phyloP scores from a whole-genome alignment of 306 rosid species.

The Gynostemma pentaphyllum region DNA sequence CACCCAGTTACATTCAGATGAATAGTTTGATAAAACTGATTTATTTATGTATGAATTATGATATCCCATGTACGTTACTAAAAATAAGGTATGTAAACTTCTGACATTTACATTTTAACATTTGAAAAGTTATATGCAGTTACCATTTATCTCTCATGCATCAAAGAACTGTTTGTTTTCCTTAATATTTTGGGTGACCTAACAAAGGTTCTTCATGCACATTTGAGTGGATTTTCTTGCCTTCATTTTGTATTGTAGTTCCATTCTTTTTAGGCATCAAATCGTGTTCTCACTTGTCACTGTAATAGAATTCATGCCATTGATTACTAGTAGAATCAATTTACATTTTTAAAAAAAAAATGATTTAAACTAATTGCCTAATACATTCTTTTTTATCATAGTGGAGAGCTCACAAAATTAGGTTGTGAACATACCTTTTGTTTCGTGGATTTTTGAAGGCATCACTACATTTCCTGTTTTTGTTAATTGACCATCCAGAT shows the following conservation, averaged over 20 bases:
- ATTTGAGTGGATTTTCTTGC: background rate
- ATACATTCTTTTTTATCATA: background rate
- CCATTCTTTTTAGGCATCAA: background rate
- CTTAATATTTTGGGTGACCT: background rate
- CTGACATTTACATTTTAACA: background rate
- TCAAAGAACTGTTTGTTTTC: background rate
- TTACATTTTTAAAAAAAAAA: background rate
- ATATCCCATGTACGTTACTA: background rate
- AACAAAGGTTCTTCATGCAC: background rate
- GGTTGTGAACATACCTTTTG: background rate
- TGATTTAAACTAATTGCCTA: background rate
- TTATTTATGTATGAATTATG: background rate
- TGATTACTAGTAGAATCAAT: background rate
- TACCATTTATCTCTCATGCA: background rate
- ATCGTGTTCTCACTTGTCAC: background rate
- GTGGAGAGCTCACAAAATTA: background rate
- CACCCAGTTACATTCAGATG: background rate
- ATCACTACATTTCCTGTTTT: background rate
- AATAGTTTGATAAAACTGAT: background rate
- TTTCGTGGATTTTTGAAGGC: background rate
- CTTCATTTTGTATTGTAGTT: background rate
- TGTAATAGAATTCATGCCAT: background rate
- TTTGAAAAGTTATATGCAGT: background rate
- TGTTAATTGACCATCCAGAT: background rate
- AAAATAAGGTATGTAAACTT: background rate